Conservation (phyloP, 2,329 filamentous ascomycete genomes). For the Pseudonectria buxi region DNA sequence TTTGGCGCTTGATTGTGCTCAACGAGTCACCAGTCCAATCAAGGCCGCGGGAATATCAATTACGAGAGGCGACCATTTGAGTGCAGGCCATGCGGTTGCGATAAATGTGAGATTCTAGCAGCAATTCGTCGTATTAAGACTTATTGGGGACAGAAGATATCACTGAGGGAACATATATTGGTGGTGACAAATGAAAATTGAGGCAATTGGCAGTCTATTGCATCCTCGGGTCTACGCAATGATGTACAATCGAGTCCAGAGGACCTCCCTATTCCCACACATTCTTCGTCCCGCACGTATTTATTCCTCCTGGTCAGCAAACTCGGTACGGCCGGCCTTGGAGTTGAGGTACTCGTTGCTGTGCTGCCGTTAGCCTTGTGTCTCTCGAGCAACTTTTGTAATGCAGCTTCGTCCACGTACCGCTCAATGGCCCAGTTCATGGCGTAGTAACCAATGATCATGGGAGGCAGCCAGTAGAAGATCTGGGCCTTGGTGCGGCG, state of each 20-base stretch:
- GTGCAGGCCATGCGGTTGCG: neutral
- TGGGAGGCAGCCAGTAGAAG: slow-evolving; percentile 78
- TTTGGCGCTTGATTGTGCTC: neutral
- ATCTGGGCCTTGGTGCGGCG: slow-evolving; percentile 80
- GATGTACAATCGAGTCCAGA: slow-evolving; percentile 34
- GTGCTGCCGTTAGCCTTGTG: slow-evolving; percentile 7
- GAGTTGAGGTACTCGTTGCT: slow-evolving; percentile 81
- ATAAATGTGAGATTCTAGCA: slow-evolving; percentile 1
- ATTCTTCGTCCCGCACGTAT: slow-evolving; percentile 7
- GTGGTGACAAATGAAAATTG: slow-evolving; percentile 15
- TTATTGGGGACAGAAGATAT: neutral
- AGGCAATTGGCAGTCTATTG: slow-evolving; percentile 29
- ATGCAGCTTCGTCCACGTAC: slow-evolving; percentile 44
- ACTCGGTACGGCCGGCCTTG: slow-evolving; percentile 61
- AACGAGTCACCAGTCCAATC: slow-evolving; percentile 13
- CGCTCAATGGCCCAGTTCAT: slow-evolving; percentile 89
- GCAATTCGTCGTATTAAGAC: slow-evolving; percentile 7
- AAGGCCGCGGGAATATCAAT: slow-evolving; percentile 15
- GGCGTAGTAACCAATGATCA: slow-evolving; percentile 69
- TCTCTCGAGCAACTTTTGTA: too few relatives aligned
- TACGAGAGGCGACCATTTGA: slow-evolving; percentile 10
- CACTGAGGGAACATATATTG: neutral
- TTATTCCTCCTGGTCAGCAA: slow-evolving; percentile 40
- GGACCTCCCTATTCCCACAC: slow-evolving; percentile 27
- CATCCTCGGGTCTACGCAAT: slow-evolving; percentile 32